Evolutionary conservation across 352 stramenopile genomes (phyloP), one percentile per base, ranked within the genome.

Genomic region (Nothophytophthora sp.): DNA sequence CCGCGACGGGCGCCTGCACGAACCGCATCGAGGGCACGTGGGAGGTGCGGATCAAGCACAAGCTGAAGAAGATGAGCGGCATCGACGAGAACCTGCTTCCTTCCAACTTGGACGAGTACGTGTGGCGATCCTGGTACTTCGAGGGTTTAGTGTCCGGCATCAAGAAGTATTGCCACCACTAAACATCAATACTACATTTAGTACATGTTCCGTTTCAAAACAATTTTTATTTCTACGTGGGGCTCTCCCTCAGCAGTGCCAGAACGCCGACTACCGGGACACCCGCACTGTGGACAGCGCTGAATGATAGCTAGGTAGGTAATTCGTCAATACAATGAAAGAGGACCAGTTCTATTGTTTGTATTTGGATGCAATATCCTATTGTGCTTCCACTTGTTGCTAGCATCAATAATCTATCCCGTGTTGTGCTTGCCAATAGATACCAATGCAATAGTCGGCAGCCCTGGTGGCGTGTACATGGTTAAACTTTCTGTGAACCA

Each of bases 1-100:
- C 34, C 1, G 30, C 9, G 13, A 48, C 6, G 4, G 36, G 37
- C 2, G 47, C 47, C n/a, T 39, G 34, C 36, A 46, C 47, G 0
- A 55, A 55, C 37, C 18, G 47, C 8, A 55, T 47, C 29, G 36
- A 55, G 20, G 47, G 27, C 11, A 38, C 24, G 12, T 55, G 36
- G 36, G 36, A 55, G 36, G 27, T 30, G 4, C 29, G 9, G 9
- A 16, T 37, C 9, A 55, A 55, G 29, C 47, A 39, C 8, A 55
- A 55, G 47, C 10, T 12, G 30, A 39, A 43, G 33, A 38, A 37
- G 15, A 37, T 37, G 32, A 8, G 32, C 12, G 32, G 32, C 15
- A 37, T 37, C 32, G 32, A 37, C 32, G 19, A 37, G 12, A 8
- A 37, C 32, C 6, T 37, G 32, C 15, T 37, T 11, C 32, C 32